Conservation (phyloP, 2,329 filamentous ascomycete species). For the Akanthomyces uredinophilus region DNA sequence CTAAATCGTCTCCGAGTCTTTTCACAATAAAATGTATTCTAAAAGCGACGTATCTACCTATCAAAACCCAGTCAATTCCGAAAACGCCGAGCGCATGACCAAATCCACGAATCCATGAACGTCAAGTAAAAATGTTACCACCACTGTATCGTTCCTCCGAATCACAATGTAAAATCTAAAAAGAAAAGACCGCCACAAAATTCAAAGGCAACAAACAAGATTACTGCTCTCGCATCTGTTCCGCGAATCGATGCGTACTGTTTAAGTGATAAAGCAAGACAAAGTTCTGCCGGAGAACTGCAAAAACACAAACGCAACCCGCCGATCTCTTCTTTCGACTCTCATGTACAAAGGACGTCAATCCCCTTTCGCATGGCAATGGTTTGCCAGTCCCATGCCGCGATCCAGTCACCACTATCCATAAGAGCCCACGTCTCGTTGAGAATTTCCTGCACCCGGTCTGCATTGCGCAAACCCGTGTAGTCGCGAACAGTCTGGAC, state of each 20-base stretch:
- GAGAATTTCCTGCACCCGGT: conserved; percentile 48
- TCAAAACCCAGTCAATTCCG: neutral
- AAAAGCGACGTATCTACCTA: neutral
- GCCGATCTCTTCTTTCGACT: neutral
- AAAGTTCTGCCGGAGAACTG: neutral
- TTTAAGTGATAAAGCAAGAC: neutral
- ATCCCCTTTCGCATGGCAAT: conserved; percentile 49
- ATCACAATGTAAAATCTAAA: neutral
- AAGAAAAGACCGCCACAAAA: too few species aligned
- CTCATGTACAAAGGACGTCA: conserved; percentile 49
- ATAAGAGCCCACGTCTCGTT: conserved; percentile 57
- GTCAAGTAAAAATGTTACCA: neutral
- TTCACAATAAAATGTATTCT: neutral
- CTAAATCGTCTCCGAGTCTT: too few species aligned
- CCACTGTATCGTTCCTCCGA: neutral
- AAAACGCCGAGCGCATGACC: neutral
- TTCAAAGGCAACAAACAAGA: neutral
- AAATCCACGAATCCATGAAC: neutral
- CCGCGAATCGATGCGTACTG: neutral
- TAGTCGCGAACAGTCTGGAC: conserved; percentile 50
- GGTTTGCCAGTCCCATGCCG: conserved; percentile 61
- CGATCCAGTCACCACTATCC: conserved; percentile 51
- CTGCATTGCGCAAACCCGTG: conserved; percentile 55
- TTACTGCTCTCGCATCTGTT: neutral
- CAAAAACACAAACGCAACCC: neutral